Evolutionary conservation across 208 protist genomes (phyloP), one percentile per base, ranked within the genome.

Genomic region (Tritrichomonas musculus): DNA sequence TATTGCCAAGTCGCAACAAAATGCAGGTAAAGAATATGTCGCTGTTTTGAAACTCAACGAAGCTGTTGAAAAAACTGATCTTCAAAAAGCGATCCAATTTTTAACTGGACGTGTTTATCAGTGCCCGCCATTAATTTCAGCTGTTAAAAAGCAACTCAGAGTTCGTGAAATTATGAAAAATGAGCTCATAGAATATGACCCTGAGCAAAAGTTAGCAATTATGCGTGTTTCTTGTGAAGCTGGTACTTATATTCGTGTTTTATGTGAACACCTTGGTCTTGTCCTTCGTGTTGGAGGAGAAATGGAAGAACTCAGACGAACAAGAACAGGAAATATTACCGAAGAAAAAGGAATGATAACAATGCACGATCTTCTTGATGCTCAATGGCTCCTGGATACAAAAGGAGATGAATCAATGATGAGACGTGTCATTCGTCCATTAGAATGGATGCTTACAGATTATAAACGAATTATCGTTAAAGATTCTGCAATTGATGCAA

Each of bases 281-380:
- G 96, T 99, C 49, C 96, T 99, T 41, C 98, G 99, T 80, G 97
- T 97, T 66, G 98, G 98, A 93, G 98, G 97, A 93, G 98, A 99
- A 95, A 99, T 94, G 93, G 97, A 99, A 95, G 98, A 99, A 96
- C 98, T 99, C 84, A 97, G 98, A 65, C 97, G 99, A 93, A 98
- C 99, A 92, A 96, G 98, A 57, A 99, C 98, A 14, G 99, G 99
- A 72, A 96, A 97, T 60, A 96, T 99, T 92, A 96, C 97, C 25
- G 96, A 96, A 75, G 75, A 95, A 50, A 97, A 98, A 92, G 96
- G 98, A 94, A 92, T 99, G 41, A 98, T 99, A 33, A 99, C 99
- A 20, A 99, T 99, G 98, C 98, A 99, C 95, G 99, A 99, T 94
- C 96, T 99, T 17, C 96, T 99, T 36, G 99, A 99, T 96, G 99